These are phyloP conservation scores for Hyparrhenia diplandra DNA, from an alignment of 176 grass and related monocot genomes.

Conservation along the genomic window DNA sequence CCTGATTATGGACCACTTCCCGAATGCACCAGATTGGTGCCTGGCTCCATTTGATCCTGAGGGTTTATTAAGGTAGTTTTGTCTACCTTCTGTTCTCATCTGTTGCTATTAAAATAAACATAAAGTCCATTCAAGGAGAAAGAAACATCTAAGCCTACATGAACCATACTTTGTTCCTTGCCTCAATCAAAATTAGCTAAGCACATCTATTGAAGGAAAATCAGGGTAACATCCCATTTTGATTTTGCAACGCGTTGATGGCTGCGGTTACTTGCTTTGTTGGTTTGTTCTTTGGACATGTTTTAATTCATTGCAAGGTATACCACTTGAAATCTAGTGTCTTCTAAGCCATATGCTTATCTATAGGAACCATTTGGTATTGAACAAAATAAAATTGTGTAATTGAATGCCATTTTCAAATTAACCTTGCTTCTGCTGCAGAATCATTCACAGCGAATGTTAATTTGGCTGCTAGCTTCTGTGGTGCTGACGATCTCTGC, in stretches of 20 bases:
- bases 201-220: slow-evolving; percentile 9
- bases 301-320: too few relatives aligned
- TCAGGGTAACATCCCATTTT: background rate
- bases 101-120: background rate
- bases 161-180: background rate
- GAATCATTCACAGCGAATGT: too few relatives aligned
- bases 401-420: background rate
- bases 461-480: too few relatives aligned
- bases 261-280: too few relatives aligned
- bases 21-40: too few relatives aligned
- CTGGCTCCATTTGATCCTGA: slow-evolving; percentile 90
- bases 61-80: slow-evolving; percentile 86
- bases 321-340: background rate
- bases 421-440: slow-evolving; percentile 30
- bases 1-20: slow-evolving; percentile 88
- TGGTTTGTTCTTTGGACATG: slow-evolving; percentile 88
- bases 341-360: slow-evolving; percentile 5
- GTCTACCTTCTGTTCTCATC: too few relatives aligned
- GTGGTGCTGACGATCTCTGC: too few relatives aligned
- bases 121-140: background rate
- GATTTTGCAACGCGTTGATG: slow-evolving; percentile 63
- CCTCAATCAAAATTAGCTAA: background rate
- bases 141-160: background rate
- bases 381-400: background rate
- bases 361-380: background rate